Evolutionary conservation across 2,329 filamentous ascomycete species (phyloP), one percentile per base, ranked within the genome.

Genomic region (Graphiopsis chlorocephala): DNA sequence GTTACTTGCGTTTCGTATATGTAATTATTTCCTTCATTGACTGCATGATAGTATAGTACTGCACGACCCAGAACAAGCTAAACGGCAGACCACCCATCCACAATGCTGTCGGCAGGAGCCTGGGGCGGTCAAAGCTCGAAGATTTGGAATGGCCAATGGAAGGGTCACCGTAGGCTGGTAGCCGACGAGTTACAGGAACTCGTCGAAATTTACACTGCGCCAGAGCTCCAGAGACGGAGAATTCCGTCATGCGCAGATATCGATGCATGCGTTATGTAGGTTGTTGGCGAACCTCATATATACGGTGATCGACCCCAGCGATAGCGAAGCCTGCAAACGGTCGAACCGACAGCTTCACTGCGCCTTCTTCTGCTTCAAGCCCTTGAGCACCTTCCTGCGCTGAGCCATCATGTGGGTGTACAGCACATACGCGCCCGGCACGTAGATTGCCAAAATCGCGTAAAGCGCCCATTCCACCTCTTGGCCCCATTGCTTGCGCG

Each of bases 341-440:
- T 20, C 3, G 8, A 45, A 10, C 38, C 12, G n/a, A 20, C n/a
- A 45, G 38, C 38, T 45, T 35, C 28, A 62, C 50, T 67, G 62
- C 38, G 38, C 59, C 69, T 75, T 78, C 66, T 75, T 74, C 63
- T 76, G 78, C 78, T 84, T 86, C 74, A 88, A 85, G 47, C 83
- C 85, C 63, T 86, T 85, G 81, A 92, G 82, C 62, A 94, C 86
- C 84, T 92, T 96, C 70, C 86, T 84, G 71, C 94, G 85, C 84
- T 99, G 95, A 67, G 84, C 84, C 83, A 98, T 91, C 95, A 99
- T 98, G 79, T 99, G 91, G 25, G 91, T 92, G 76, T 95, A 98
- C 65, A 98, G 80, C 64, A 96, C 85, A 73, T 95, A 96, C 4
- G 91, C 81, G 90, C 91, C 90, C 52, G 93, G 93, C 52, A 96